Evolutionary conservation across 805 yeast genomes (phyloP), one percentile per base, ranked within the genome.

Genomic region (Soucietia sequanensis): DNA sequence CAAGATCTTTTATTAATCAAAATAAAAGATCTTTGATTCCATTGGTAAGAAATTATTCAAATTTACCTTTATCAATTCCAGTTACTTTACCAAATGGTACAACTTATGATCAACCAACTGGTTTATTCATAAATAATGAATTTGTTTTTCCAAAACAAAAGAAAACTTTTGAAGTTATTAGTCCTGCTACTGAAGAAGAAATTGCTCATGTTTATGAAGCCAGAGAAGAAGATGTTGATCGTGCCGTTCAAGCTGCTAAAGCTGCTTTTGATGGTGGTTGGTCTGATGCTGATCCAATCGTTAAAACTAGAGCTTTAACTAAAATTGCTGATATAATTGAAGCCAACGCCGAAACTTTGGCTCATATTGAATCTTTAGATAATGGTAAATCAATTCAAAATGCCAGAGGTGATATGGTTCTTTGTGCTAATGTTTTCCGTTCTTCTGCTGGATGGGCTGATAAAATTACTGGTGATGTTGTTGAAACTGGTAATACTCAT

Each of bases 401-500:
- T 57, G 78, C 95, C 17, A 66, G 75, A 46, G 88, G 86, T 41
- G 96, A 89, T 57, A 81, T 90, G 39, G 80, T 70, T 25, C 73
- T 84, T 43, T 77, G 81, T 33, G 74, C 82, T 29, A 73, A 73
- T 47, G 84, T 82, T 59, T 65, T 87, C 60, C 79, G 91, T 66
- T 81, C 89, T 46, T 81, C 86, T 60, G 96, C 90, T 39, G 96
- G 96, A 44, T 86, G 80, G 79, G 87, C 95, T 52, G 96, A 88
- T 67, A 89, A 90, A 71, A 66, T 85, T 46, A 75, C 72, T 47
- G 96, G 96, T 50, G 73, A 79, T 46, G 62, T 81, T 39, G 75
- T 86, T 39, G 86, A 86, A 60, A 81, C 95, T 32, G 91, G 90
- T 43, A 60, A 65, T 38, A 67, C 78, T 32, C 86, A 85, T 62